phyloP scores from a whole-genome alignment of 2,329 filamentous ascomycete species.

The Xylariales sp. region DNA sequence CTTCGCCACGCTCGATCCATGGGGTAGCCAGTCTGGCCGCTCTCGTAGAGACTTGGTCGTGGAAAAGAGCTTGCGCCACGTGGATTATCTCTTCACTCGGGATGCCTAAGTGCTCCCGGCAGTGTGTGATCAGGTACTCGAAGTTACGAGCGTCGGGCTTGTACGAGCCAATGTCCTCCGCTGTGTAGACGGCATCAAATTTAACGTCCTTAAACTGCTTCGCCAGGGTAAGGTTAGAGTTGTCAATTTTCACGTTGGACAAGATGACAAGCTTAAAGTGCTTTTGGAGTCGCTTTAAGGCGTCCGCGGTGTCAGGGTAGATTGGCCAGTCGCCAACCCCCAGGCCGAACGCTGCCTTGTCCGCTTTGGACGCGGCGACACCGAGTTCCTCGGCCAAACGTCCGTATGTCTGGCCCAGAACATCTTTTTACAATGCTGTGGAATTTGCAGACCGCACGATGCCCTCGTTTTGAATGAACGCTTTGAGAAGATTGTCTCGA shows the following conservation, averaged over 20 bases:
- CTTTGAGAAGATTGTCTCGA: too few species aligned
- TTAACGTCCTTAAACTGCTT: conserved; percentile 43
- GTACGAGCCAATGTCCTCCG: conserved; percentile 66
- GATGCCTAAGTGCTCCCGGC: conserved; percentile 50
- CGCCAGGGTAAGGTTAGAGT: conserved; percentile 40
- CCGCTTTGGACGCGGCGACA: not conserved
- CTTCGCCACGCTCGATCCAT: not conserved
- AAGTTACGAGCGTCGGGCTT: conserved; percentile 67
- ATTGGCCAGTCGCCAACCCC: not conserved
- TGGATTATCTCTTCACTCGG: conserved; percentile 47
- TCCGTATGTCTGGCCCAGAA: too few species aligned
- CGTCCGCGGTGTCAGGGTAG: conserved; percentile 47
- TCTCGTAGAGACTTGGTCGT: conserved; percentile 54
- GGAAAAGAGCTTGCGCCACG: conserved; percentile 62
- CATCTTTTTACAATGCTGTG: too few species aligned
- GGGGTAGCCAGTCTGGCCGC: not conserved
- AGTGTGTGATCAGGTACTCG: conserved; percentile 54
- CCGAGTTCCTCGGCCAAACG: not conserved
- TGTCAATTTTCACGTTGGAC: conserved; percentile 53
- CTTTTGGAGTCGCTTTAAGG: conserved; percentile 42
- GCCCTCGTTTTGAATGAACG: too few species aligned
- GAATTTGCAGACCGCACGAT: too few species aligned
- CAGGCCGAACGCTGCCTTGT: not conserved
- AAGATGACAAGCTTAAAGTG: conserved; percentile 56
- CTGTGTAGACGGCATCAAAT: conserved; percentile 62